These are phyloP conservation scores for Xylaria sp. DNA, from an alignment of 2,329 filamentous ascomycete genomes.

Conservation along the genomic window DNA sequence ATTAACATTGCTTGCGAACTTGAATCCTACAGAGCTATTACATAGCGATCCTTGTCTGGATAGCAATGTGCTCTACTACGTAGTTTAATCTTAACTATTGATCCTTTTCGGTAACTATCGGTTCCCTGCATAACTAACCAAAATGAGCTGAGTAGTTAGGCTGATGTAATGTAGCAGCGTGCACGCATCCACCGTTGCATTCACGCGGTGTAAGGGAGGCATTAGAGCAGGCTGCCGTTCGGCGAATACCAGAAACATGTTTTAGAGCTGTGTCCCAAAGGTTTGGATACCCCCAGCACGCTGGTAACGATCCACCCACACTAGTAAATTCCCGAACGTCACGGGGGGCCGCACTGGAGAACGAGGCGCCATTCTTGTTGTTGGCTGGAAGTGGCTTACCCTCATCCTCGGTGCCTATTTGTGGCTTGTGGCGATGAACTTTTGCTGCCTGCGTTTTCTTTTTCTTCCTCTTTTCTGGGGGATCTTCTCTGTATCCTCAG, in stretches of 20 bases:
- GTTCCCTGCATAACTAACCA: not conserved
- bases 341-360: slow-evolving; percentile 1
- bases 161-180: not conserved
- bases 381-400: too few species aligned
- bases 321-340: slow-evolving; percentile 28
- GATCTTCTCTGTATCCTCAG: not conserved
- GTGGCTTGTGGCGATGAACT: not conserved
- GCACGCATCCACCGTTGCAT: slow-evolving; percentile 1
- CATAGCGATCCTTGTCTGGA: not conserved
- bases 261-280: slow-evolving; percentile 17
- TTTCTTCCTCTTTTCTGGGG: not conserved
- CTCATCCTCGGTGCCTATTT: not conserved
- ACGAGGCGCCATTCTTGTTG: not conserved
- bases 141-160: not conserved
- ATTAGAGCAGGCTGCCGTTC: slow-evolving; percentile 3
- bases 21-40: not conserved
- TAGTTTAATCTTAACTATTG: not conserved
- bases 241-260: not conserved
- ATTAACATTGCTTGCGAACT: not conserved
- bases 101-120: not conserved
- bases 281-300: slow-evolving; percentile 16
- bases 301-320: slow-evolving; percentile 18
- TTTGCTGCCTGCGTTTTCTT: slow-evolving; percentile 11
- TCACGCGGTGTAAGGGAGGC: slow-evolving; percentile 7
- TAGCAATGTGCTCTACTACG: not conserved